Base-by-base conservation (phyloP, 1,139 yeast species). In the Candida pseudoviswanathii region DNA sequence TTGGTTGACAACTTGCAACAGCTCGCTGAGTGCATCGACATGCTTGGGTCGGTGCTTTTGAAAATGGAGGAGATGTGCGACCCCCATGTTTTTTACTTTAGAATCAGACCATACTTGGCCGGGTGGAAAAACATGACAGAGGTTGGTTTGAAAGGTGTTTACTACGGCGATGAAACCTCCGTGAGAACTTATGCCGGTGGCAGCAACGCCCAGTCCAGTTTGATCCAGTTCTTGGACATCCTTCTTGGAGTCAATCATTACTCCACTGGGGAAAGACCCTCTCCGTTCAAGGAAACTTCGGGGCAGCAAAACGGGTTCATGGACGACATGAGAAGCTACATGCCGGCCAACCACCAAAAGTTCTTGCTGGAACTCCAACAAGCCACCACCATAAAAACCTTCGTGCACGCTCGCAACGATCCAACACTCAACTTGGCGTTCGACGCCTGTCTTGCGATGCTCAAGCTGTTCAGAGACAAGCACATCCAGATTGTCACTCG, bases 121-220 rank as follows among this genome's bases (percentile, higher is more conserved):
- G 98, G 97, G 1, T 92, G 97, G 96, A 85, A 85, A 64, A 89
- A 89, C 61, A 91, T 92, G 97, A 82, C 81, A 21, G 92, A 84
- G 53, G 91, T 87, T 1, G 97, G 97, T 0, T 75, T 92, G 50
- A 85, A 90, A 45, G 97, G 97, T 0, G 85, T 91, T 1, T 70
- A 77, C 44, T 91, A 91, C 63, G 97, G 96, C 5, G 73, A 80
- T 48, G 92, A 87, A 53, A 58, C 67, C 1, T 67, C 60, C 24
- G 86, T 84, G 48, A 75, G 89, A 54, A 67, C 77, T 30, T 88
- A 81, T 64, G 78, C 96, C 5, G 98, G 98, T 25, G 98, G 98
- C 0, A 89, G 96, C 9, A 92, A 92, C 64, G 97, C 97, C 0
- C 98, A 92, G 67, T 84, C 94, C 44, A 89, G 97, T 2, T 74